These are phyloP conservation scores for Thalassiosira mediterranea DNA, from an alignment of 352 stramenopile species.

Conservation along the genomic window DNA sequence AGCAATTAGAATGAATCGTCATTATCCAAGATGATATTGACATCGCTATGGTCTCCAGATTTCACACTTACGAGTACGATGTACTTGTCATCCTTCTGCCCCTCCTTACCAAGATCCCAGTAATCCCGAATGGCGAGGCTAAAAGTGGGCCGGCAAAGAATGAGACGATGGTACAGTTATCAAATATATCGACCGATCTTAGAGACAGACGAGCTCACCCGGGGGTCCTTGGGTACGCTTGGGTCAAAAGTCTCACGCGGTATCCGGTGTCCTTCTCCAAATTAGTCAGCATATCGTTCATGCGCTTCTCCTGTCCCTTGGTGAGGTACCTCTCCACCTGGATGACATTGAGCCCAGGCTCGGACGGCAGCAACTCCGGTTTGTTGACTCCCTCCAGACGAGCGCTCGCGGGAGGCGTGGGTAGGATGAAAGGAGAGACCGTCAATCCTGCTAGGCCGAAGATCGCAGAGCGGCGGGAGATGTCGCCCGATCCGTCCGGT, in stretches of 20 bases:
- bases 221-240: slow-evolving; percentile 82
- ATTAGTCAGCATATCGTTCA: slow-evolving; percentile 70
- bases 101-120: slow-evolving; percentile 82
- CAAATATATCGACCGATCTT: too few relatives aligned
- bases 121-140: slow-evolving; percentile 81
- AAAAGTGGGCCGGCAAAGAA: too few relatives aligned
- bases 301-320: slow-evolving; percentile 69
- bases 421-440: slow-evolving; percentile 12
- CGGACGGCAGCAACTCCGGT: slow-evolving; percentile 76
- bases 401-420: slow-evolving; percentile 29
- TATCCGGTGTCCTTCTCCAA: slow-evolving; percentile 81
- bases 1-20: too few relatives aligned
- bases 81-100: slow-evolving; percentile 85
- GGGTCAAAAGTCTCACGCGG: slow-evolving; percentile 76
- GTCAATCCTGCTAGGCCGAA: slow-evolving; percentile 13
- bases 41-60: too few relatives aligned
- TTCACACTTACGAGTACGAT: too few relatives aligned
- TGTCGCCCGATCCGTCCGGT: too few relatives aligned
- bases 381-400: slow-evolving; percentile 74
- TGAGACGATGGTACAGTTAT: too few relatives aligned
- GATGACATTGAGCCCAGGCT: slow-evolving; percentile 78
- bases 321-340: slow-evolving; percentile 83
- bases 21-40: too few relatives aligned
- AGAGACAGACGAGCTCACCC: slow-evolving; percentile 41
- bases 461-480: slow-evolving; percentile 27